Evolutionary conservation across 192 early-diverging fungal species (phyloP).

Genomic region (Coemansia biformis): DNA sequence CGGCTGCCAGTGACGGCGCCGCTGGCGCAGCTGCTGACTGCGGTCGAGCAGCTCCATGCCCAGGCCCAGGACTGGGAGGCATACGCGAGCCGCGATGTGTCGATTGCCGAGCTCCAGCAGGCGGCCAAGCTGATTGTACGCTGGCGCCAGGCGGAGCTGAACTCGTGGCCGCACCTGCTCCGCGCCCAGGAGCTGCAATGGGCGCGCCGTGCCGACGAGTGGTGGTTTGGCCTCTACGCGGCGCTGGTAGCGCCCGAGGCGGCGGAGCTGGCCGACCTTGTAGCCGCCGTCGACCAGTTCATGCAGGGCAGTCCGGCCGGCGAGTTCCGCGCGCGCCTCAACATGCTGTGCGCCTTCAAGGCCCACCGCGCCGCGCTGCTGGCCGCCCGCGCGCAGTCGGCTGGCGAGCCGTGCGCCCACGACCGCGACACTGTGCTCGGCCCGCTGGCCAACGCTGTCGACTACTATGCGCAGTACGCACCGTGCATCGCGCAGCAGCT

Average conservation of each 20-base stretch:
- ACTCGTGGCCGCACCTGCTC: constrained; percentile 84
- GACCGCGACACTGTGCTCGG: constrained; percentile 34
- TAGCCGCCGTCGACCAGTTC: constrained; percentile 77
- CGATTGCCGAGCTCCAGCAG: constrained; percentile 59
- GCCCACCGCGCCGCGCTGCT: constrained; percentile 22
- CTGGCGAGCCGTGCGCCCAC: too few relatives aligned
- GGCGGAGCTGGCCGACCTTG: constrained; percentile 18
- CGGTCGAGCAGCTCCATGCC: constrained; percentile 78
- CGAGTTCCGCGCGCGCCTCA: constrained; percentile 72
- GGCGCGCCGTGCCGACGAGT: constrained; percentile 58
- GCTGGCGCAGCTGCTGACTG: constrained; percentile 83
- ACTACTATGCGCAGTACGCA: constrained; percentile 78
- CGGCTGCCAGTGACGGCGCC: constrained; percentile 72
- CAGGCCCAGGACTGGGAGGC: constrained; percentile 94
- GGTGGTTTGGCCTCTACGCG: constrained; percentile 85
- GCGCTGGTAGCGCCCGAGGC: constrained; percentile 14
- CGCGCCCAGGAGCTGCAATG: constrained; percentile 71
- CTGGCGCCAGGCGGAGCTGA: constrained; percentile 91
- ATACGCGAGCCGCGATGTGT: constrained; percentile 76
- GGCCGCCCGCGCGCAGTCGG: neutral
- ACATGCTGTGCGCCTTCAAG: constrained; percentile 59
- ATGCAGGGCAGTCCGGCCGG: constrained; percentile 69
- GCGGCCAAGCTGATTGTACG: constrained; percentile 68
- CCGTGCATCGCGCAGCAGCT: constrained; percentile 55
- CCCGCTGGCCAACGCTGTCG: constrained; percentile 58